Evolutionary conservation across 306 rosid species (phyloP).

Genomic region (Dicorynia guianensis): DNA sequence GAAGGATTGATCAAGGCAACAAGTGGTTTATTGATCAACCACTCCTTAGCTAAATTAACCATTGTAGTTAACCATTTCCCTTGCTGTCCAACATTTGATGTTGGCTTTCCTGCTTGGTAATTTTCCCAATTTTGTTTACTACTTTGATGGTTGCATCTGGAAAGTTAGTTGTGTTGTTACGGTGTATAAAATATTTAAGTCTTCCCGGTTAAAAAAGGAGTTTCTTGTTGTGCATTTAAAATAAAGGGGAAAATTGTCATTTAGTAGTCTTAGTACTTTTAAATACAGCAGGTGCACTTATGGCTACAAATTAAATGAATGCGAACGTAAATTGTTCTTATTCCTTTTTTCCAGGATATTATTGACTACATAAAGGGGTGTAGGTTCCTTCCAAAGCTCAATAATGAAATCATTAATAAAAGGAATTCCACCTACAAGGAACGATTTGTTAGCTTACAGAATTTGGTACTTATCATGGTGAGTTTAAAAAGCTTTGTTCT

Average conservation of each 20-base stretch:
- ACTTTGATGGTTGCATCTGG: background rate
- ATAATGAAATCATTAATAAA: slow-evolving; percentile 61
- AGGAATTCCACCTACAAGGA: slow-evolving; percentile 70
- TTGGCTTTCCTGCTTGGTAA: no score
- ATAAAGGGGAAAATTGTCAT: no score
- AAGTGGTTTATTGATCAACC: no score
- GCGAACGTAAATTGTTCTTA: slow-evolving; percentile 3
- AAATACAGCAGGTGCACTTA: slow-evolving; percentile 14
- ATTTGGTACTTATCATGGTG: slow-evolving; percentile 84
- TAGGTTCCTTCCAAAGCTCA: slow-evolving; percentile 80
- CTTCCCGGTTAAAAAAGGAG: no score
- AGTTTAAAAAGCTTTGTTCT: slow-evolving; percentile 43
- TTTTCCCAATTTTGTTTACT: no score
- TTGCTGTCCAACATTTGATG: no score
- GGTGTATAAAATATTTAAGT: no score
- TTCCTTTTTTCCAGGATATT: slow-evolving; percentile 57
- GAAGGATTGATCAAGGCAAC: no score
- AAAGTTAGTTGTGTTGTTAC: background rate
- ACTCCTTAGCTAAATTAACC: no score
- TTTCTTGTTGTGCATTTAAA: no score
- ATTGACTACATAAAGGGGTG: slow-evolving; percentile 65
- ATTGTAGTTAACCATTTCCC: no score
- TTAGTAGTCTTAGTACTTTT: no score
- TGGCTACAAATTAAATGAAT: slow-evolving; percentile 18
- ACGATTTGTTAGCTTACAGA: slow-evolving; percentile 78